A percentile compares a stretch with the other conserved stretches of the same genome.
phyloP scores from a whole-genome alignment of 345 rosid genomes.

The Acer campestre region DNA sequence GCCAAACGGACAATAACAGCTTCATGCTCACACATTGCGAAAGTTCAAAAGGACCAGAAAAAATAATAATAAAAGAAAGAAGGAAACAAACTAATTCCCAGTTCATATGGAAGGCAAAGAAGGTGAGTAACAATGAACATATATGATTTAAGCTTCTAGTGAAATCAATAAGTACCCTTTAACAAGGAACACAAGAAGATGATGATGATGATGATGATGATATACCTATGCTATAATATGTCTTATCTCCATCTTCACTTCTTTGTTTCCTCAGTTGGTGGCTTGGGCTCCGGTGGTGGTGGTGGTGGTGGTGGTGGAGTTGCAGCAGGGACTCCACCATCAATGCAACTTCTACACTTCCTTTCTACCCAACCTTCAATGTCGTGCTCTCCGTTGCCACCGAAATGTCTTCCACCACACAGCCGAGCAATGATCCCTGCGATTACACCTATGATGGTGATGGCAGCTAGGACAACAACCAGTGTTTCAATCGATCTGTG shows the following conservation, averaged over 20 bases:
- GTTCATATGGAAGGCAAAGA: slow-evolving; percentile 1
- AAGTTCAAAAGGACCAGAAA: too few relatives aligned
- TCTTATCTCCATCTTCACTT: slow-evolving; percentile 35
- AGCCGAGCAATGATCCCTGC: slow-evolving; percentile 78
- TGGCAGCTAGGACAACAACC: slow-evolving; percentile 81
- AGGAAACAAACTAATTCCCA: too few relatives aligned
- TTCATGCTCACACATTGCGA: too few relatives aligned
- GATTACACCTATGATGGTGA: slow-evolving; percentile 63
- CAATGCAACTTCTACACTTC: slow-evolving; percentile 82
- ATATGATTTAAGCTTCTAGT: slow-evolving; percentile 1
- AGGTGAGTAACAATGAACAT: slow-evolving; percentile 11
- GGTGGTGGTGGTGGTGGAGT: slow-evolving; percentile 35
- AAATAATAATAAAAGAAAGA: too few relatives aligned
- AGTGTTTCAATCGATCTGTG: slow-evolving; percentile 76
- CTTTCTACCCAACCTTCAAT: slow-evolving; percentile 92
- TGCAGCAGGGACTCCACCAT: slow-evolving; percentile 62
- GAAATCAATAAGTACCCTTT: slow-evolving; percentile 6
- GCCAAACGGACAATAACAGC: too few relatives aligned
- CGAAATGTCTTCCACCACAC: slow-evolving; percentile 74
- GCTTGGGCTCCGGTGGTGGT: slow-evolving; percentile 33
- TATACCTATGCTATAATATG: background rate
- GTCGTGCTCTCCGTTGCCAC: slow-evolving; percentile 67
- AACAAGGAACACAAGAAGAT: background rate
- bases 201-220: too few relatives aligned
- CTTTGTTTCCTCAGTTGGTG: slow-evolving; percentile 46